These are phyloP conservation scores for Ogataea pilisensis DNA, from an alignment of 805 yeast genomes.

Conservation along the genomic window DNA sequence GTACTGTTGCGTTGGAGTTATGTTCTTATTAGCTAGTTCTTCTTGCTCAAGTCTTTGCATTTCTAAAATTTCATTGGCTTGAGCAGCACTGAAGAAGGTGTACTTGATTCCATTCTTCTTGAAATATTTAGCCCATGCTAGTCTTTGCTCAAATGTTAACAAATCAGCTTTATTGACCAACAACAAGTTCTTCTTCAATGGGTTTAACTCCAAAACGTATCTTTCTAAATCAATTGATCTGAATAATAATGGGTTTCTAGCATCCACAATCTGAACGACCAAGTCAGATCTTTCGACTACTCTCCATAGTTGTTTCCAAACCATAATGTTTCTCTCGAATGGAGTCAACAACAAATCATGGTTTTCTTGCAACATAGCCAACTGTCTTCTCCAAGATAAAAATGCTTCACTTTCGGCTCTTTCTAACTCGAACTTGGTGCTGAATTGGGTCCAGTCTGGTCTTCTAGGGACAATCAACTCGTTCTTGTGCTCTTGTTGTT, in stretches of 20 bases:
- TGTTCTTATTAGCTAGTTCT: constrained; percentile 15
- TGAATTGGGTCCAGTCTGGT: constrained; percentile 76
- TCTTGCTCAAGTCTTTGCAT: constrained; percentile 48
- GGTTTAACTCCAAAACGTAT: constrained; percentile 74
- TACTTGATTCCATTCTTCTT: constrained; percentile 62
- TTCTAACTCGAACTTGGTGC: constrained; percentile 73
- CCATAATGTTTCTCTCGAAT: constrained; percentile 94
- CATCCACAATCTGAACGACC: constrained; percentile 96
- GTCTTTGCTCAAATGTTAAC: constrained; percentile 70
- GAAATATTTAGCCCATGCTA: constrained; percentile 85
- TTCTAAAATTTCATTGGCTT: constrained; percentile 73
- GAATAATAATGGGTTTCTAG: constrained; percentile 87
- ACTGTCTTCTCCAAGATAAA: constrained; percentile 87
- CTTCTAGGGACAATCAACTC: constrained; percentile 86
- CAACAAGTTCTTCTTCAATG: constrained; percentile 72
- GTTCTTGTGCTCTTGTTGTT: constrained; percentile 63
- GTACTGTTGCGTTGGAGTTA: neutral
- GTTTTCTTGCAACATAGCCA: constrained; percentile 80
- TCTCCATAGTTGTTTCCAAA: constrained; percentile 98
- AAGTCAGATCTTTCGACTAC: constrained; percentile 93
- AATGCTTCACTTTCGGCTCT: constrained; percentile 87
- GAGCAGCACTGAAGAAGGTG: constrained; percentile 89
- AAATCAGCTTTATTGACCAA: constrained; percentile 93
- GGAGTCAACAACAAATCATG: constrained; percentile 89
- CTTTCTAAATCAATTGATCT: constrained; percentile 79